Percentiles rank a stretch among this genome's conserved stretches.
phyloP scores from a whole-genome alignment of 495 filamentous ascomycete species.

The Cladorrhinum samala region DNA sequence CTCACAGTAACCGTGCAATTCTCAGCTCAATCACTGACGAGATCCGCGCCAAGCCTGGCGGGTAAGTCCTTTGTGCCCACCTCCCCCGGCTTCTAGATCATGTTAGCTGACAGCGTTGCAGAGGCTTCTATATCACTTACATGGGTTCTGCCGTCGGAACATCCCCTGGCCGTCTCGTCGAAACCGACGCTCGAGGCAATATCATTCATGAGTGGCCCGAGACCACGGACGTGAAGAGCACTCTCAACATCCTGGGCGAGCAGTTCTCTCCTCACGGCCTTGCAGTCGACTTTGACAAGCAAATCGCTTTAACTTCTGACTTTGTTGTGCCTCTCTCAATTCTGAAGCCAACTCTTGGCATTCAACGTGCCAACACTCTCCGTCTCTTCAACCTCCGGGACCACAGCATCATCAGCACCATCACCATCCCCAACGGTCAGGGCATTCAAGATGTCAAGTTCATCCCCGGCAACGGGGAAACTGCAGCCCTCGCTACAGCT shows the following conservation, averaged over 20 bases:
- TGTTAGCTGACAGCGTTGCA: constrained; percentile 4
- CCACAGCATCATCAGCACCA: constrained; percentile 52
- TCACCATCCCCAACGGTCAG: constrained; percentile 54
- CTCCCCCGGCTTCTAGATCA: not conserved
- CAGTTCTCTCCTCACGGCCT: constrained; percentile 59
- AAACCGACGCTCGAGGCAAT: constrained; percentile 53
- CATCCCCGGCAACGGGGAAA: constrained; percentile 55
- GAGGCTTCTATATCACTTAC: constrained; percentile 58
- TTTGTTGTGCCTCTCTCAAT: constrained; percentile 56
- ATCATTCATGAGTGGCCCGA: constrained; percentile 58
- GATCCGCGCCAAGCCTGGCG: constrained; percentile 59
- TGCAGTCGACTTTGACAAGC: constrained; percentile 50
- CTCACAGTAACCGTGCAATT: constrained; percentile 52
- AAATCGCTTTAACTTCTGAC: constrained; percentile 55
- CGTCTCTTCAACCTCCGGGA: constrained; percentile 51
- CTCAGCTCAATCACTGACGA: constrained; percentile 56
- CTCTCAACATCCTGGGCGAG: constrained; percentile 50
- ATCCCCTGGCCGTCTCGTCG: constrained; percentile 53
- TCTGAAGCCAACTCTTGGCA: constrained; percentile 51
- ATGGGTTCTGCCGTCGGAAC: constrained; percentile 45
- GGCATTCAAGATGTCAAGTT: constrained; percentile 63
- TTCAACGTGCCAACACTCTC: constrained; percentile 49
- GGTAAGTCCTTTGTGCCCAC: constrained; percentile 22
- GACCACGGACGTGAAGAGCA: constrained; percentile 36
- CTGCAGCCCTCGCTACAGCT: constrained; percentile 55